These are phyloP conservation scores for Nakazawaea peltata DNA, from an alignment of 805 yeast species.

Conservation along the genomic window DNA sequence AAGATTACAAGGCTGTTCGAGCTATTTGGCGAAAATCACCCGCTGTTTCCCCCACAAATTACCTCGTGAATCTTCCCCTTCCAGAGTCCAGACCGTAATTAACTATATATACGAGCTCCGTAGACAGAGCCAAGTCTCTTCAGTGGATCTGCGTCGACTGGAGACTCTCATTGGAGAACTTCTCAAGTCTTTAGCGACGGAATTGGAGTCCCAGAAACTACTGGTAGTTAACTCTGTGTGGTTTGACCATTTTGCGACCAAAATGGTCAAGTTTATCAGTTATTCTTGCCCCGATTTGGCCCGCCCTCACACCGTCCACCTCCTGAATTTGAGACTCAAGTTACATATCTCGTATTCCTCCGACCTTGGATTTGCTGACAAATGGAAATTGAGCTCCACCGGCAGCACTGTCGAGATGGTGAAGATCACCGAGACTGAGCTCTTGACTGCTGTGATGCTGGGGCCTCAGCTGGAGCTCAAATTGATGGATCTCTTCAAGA, in stretches of 20 bases:
- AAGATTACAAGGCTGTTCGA: too few species aligned
- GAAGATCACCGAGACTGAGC: constrained; percentile 1
- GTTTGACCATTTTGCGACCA: constrained; percentile 7
- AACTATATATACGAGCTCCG: constrained; percentile 5
- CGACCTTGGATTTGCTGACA: constrained; percentile 2
- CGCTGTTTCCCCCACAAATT: too few species aligned
- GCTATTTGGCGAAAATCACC: too few species aligned
- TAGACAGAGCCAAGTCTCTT: constrained; percentile 2
- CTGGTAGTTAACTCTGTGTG: constrained; percentile 1
- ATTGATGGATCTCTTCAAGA: constrained; percentile 1
- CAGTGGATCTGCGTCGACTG: neutral
- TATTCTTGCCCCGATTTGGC: constrained; percentile 7
- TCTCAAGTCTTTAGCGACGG: constrained; percentile 2
- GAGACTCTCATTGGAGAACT: constrained; percentile 5
- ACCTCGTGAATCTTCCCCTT: too few species aligned
- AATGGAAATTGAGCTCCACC: neutral
- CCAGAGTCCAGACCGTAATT: constrained; percentile 6
- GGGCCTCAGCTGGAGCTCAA: constrained; percentile 3
- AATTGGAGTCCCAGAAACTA: constrained; percentile 2
- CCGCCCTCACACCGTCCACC: constrained; percentile 3
- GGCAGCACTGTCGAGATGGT: neutral
- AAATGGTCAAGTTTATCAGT: constrained; percentile 7
- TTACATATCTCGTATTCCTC: constrained; percentile 6
- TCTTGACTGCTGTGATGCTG: constrained; percentile 4
- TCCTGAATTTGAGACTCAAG: constrained; percentile 1